Base-by-base conservation (phyloP, 352 stramenopile genomes). In the Phytophthora fragariaefolia region DNA sequence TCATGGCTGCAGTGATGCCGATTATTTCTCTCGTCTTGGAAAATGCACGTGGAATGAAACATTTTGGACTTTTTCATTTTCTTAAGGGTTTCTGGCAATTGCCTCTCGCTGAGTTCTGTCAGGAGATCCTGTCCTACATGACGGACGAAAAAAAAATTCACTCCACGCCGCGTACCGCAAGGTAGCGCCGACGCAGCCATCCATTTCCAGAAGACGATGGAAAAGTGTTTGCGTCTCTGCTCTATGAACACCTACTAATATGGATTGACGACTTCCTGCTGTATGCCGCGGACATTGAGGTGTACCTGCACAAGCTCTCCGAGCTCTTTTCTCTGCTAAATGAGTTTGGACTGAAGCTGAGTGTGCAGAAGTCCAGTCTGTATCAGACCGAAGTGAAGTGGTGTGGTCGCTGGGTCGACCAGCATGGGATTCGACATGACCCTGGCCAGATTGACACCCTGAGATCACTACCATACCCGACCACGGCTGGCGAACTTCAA, bases 91-190 rank as follows among this genome's bases (percentile, higher is more conserved):
- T 65, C 17, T 63, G 38, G 47, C 54, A 71, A 13, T 27, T 63
- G 5, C 18, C 27, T 20, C 13, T 63, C 12, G 61, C 36, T 23
- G 46, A 51, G 30, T 9, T 45, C 0, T 64, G 53, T 22, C 63
- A 59, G 22, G 49, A 65, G 15, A 48, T 36, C 1, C 56, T 65
- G 0, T 76, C 52, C 3, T 76, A 64, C 9, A 63, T 59, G 45
- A 77, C 65, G 2, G 53, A 77, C 20, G 38, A 48, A n/a, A 3
- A 71, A 74, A 9, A 49, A 65, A 7, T 77, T 59, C 40, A 71
- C 69, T 30, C 65, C 64, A 8, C 4, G 34, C 4, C 57, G 69
- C 4, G 58, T 70, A 0, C 63, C 69, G 1, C 63, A 71, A 66
- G 55, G 55, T 1, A 42, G 36, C 6, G 45, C 40, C 30, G 63